Base-by-base conservation (phyloP, 805 yeast species). In the Barnettozyma vustinii region DNA sequence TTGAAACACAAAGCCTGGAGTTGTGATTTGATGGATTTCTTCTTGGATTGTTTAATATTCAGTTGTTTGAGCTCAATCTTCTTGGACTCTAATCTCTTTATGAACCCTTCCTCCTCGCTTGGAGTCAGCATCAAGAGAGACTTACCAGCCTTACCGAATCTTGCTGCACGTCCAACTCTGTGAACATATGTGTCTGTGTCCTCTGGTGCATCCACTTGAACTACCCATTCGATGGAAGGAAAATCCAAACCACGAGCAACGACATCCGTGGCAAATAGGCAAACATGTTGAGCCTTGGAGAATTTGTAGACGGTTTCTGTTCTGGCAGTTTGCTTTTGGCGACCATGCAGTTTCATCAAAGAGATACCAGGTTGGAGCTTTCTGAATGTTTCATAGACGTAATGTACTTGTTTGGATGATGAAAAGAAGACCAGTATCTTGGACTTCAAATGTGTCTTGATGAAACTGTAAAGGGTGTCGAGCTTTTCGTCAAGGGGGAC, bases 211-310 rank as follows among this genome's bases (percentile, higher is more conserved):
- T 94, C 98, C 10, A 92, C 64, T 63, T 94, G 99, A 20, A 94
- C 70, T 5, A 92, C 98, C 52, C 91, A 71, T 58, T 94, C 98
- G 12, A 94, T 96, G 35, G 92, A 92, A 0, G 97, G 96, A 43
- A 94, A 85, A 70, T 94, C 99, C 19, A 94, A 76, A 23, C 99
- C 99, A 64, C 99, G 77, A 0, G 98, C 97, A 5, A 98, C 97
- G 13, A 94, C 97, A 72, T 94, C 99, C 0, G 99, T 94, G 1
- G 99, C 91, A 64, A 94, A 72, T 21, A 94, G 96, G 86, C 63
- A 69, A 0, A 91, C 80, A 23, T 82, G 74, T 52, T 79, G 81
- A 13, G 60, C 64, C 42, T 58, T 61, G 15, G 62, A 57, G 43
- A 61, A 61, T 47, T 61, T 61, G 62, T 89, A 94, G 33, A 92